phyloP scores from a whole-genome alignment of 1,284 basidiomycete genomes.

The Sporisorium graminicola region DNA sequence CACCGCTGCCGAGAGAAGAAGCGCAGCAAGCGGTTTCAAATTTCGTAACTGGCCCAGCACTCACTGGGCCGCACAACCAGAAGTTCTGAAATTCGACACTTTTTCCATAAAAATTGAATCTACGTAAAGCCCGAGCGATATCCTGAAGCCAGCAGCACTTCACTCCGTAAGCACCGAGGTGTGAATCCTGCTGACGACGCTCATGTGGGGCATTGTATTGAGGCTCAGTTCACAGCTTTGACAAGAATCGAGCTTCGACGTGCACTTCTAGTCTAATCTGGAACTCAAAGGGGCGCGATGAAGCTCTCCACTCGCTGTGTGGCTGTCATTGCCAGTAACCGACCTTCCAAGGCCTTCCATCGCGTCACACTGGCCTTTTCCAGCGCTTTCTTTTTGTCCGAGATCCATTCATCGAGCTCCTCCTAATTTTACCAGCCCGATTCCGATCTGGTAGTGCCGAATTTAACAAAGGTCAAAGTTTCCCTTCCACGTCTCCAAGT shows the following conservation, averaged over 20 bases:
- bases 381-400: slow-evolving; percentile 14
- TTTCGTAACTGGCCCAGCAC: neutral
- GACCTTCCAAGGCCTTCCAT: slow-evolving; percentile 32
- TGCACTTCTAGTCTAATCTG: slow-evolving; percentile 9
- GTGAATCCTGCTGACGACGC: slow-evolving; percentile 1
- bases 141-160: neutral
- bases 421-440: neutral
- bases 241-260: neutral
- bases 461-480: neutral
- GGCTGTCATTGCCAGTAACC: neutral
- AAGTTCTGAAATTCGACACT: neutral
- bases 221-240: slow-evolving; percentile 1
- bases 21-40: neutral
- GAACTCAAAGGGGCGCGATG: neutral
- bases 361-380: neutral
- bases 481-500: slow-evolving; percentile 10
- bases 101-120: neutral
- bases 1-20: neutral
- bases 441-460: neutral
- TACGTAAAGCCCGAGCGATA: neutral
- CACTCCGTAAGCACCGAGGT: neutral
- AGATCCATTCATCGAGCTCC: too few species aligned
- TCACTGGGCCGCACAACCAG: neutral
- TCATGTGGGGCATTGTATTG: neutral
- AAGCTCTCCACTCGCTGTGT: neutral